A percentile compares a stretch with the other conserved stretches of the same genome.
phyloP scores from a whole-genome alignment of 23 red algal genomes.

The Gracilaria vermiculophylla region DNA sequence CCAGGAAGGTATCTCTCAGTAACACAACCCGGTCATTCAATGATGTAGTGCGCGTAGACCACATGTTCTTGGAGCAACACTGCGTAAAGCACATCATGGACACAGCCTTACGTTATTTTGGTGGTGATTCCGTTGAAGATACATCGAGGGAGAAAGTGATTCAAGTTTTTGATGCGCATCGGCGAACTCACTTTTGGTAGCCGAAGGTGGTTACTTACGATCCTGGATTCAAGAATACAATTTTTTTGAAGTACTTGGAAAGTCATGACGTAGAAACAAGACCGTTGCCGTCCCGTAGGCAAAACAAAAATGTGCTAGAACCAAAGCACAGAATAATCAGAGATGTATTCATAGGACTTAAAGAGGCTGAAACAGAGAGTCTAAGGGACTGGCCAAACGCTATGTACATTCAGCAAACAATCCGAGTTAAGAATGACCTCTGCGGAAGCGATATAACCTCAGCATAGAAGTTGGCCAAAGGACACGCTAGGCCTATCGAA shows the following conservation, averaged over 20 bases:
- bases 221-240: neutral
- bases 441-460: conserved; percentile 14
- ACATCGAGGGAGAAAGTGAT: too few relatives aligned
- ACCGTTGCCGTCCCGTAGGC: conserved; percentile 31
- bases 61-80: neutral
- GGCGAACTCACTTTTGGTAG: conserved; percentile 22
- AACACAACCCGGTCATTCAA: too few relatives aligned
- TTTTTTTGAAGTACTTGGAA: neutral
- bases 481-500: conserved; percentile 8
- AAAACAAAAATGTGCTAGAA: conserved; percentile 63
- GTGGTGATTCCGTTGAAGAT: too few relatives aligned
- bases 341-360: conserved; percentile 19
- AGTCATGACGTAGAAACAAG: neutral
- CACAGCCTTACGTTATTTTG: neutral
- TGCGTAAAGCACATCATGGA: neutral
- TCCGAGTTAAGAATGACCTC: conserved; percentile 12
- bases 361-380: neutral
- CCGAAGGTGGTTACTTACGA: conserved; percentile 19
- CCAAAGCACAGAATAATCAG: conserved; percentile 54
- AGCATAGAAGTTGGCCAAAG: conserved; percentile 7
- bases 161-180: neutral
- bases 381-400: too few relatives aligned
- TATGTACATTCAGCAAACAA: neutral
- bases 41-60: neutral
- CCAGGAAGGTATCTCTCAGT: too few relatives aligned